Conservation (phyloP, 495 filamentous ascomycete genomes). For the Penicillium daleae region DNA sequence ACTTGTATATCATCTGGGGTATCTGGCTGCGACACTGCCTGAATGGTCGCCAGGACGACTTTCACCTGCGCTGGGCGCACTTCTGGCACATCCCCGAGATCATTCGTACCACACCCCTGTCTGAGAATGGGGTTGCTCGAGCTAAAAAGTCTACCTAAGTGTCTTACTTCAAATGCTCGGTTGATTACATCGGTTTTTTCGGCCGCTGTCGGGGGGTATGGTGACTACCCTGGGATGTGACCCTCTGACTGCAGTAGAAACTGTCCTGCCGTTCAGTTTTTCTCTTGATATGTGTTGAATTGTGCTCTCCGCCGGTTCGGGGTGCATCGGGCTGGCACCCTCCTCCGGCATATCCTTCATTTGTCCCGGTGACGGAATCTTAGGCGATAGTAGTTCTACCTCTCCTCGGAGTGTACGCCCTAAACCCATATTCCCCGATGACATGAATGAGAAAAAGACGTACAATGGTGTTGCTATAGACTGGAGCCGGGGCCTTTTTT, state of each 20-base stretch:
- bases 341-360: background rate
- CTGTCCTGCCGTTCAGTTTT: slow-evolving; percentile 6
- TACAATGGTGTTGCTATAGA: slow-evolving; percentile 27
- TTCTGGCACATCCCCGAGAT: slow-evolving; percentile 70
- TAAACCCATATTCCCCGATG: background rate
- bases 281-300: background rate
- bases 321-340: background rate
- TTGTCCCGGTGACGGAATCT: slow-evolving; percentile 19
- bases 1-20: slow-evolving; percentile 84
- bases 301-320: slow-evolving; percentile 6
- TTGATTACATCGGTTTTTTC: slow-evolving; percentile 1
- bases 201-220: background rate
- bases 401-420: slow-evolving; percentile 5
- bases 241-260: slow-evolving; percentile 6
- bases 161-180: background rate
- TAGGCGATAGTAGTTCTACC: slow-evolving; percentile 20
- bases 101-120: slow-evolving; percentile 37
- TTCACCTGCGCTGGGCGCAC: slow-evolving; percentile 71
- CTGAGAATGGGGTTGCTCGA: slow-evolving; percentile 35
- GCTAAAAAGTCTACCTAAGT: slow-evolving; percentile 49
- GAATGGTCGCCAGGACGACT: slow-evolving; percentile 76
- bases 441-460: slow-evolving; percentile 4
- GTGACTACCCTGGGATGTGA: slow-evolving; percentile 7
- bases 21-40: slow-evolving; percentile 84
- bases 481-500: slow-evolving; percentile 1